Conservation (phyloP, 345 rosid species). For the Citrus mangshanensis region DNA sequence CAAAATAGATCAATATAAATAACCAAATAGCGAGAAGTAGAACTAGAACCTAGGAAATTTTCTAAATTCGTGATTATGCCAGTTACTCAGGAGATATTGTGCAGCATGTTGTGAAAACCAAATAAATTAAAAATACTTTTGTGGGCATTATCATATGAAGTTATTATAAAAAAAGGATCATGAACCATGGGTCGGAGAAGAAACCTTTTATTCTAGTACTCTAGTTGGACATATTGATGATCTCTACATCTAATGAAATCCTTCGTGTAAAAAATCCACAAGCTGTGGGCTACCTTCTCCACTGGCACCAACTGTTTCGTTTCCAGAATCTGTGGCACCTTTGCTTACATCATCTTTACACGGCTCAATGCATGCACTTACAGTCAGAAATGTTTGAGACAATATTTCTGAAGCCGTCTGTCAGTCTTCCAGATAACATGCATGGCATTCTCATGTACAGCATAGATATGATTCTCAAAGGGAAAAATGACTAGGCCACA, state of each 20-base stretch:
- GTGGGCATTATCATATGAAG: not conserved
- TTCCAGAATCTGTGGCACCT: conserved; percentile 39
- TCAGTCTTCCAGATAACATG: conserved; percentile 96
- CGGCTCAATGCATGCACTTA: conserved; percentile 32
- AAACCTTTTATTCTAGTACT: not conserved
- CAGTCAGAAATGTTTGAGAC: conserved; percentile 54
- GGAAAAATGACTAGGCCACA: conserved; percentile 83
- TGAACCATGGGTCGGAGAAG: not conserved
- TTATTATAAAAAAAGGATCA: not conserved
- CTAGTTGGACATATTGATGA: conserved; percentile 45
- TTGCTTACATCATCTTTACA: conserved; percentile 30
- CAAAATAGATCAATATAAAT: not conserved
- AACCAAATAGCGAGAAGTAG: not conserved
- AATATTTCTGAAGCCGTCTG: conserved; percentile 86
- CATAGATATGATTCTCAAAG: conserved; percentile 90
- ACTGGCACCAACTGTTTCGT: conserved; percentile 40
- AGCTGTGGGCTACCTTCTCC: conserved; percentile 62
- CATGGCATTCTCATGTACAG: conserved; percentile 90
- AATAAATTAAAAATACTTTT: too few species aligned
- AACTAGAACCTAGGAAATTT: not conserved
- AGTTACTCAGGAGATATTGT: not conserved
- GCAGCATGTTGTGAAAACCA: too few species aligned
- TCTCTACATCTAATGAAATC: conserved; percentile 31
- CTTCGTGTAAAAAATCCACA: conserved; percentile 31
- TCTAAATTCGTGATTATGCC: not conserved